Conservation (phyloP, 2,329 filamentous ascomycete genomes). For the Penicillium aurantiogriseum region DNA sequence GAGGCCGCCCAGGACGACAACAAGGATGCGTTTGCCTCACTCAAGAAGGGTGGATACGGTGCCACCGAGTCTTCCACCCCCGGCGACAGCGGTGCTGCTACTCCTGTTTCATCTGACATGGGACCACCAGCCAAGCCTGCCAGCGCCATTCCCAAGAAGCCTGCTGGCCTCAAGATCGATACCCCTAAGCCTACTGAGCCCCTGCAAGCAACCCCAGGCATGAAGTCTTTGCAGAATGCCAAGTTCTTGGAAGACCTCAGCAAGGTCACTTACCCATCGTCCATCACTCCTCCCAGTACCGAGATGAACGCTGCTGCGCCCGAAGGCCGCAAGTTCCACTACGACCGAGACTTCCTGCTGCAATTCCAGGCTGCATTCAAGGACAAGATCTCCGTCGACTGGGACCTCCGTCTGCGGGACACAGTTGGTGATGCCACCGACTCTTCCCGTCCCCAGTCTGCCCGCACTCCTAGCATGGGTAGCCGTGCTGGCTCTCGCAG, state of each 20-base stretch:
- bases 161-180: constrained; percentile 82
- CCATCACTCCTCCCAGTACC: constrained; percentile 86
- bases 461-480: constrained; percentile 50
- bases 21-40: constrained; percentile 42
- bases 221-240: constrained; percentile 89
- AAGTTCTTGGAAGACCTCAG: constrained; percentile 80
- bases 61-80: constrained; percentile 42
- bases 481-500: constrained; percentile 51
- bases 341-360: constrained; percentile 90
- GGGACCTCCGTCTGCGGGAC: constrained; percentile 83
- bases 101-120: constrained; percentile 45
- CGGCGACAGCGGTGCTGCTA: constrained; percentile 46
- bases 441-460: constrained; percentile 62
- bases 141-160: constrained; percentile 67
- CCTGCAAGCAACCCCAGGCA: constrained; percentile 86
- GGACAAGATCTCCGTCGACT: constrained; percentile 92
- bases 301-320: constrained; percentile 76
- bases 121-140: constrained; percentile 54
- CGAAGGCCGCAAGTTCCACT: constrained; percentile 79
- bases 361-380: constrained; percentile 97
- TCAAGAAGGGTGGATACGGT: constrained; percentile 43
- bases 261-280: constrained; percentile 76
- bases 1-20: constrained; percentile 19
- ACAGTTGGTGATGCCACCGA: constrained; percentile 70
- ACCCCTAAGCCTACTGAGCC: constrained; percentile 86